phyloP scores from a whole-genome alignment of 805 yeast genomes.

The Pichia insulana region DNA sequence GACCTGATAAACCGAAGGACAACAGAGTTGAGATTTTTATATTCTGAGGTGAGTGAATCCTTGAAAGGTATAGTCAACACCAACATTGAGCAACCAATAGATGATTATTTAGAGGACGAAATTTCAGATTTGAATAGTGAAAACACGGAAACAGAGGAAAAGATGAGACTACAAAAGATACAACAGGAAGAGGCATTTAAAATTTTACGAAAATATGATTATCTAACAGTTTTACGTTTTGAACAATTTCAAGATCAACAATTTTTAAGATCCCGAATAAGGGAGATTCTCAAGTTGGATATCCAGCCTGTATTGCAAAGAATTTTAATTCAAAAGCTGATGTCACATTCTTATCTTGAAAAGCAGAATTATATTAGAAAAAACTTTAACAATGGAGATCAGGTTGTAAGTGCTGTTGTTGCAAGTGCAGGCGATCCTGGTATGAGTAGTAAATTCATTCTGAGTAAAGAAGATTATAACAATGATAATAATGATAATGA shows the following conservation, averaged over 20 bases:
- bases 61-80: constrained; percentile 36
- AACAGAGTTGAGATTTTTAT: constrained; percentile 18
- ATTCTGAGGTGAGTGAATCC: constrained; percentile 23
- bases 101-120: constrained; percentile 29
- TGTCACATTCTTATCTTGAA: constrained; percentile 60
- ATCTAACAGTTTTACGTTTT: constrained; percentile 24
- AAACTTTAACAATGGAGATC: not conserved
- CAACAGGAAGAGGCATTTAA: constrained; percentile 4
- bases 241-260: constrained; percentile 29
- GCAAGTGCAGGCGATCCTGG: not conserved
- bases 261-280: constrained; percentile 41
- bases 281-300: constrained; percentile 33
- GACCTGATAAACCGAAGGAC: constrained; percentile 11
- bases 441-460: not conserved
- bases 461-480: constrained; percentile 4
- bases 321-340: constrained; percentile 48
- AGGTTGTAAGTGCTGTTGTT: not conserved
- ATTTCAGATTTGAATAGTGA: not conserved
- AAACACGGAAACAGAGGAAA: constrained; percentile 1
- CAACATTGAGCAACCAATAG: constrained; percentile 42
- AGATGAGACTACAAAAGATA: not conserved
- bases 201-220: constrained; percentile 13
- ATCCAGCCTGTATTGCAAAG: constrained; percentile 37
- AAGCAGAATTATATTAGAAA: constrained; percentile 25
- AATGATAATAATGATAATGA: constrained; percentile 13